Evolutionary conservation across 306 rosid genomes (phyloP).

Genomic region (Purshia tridentata): DNA sequence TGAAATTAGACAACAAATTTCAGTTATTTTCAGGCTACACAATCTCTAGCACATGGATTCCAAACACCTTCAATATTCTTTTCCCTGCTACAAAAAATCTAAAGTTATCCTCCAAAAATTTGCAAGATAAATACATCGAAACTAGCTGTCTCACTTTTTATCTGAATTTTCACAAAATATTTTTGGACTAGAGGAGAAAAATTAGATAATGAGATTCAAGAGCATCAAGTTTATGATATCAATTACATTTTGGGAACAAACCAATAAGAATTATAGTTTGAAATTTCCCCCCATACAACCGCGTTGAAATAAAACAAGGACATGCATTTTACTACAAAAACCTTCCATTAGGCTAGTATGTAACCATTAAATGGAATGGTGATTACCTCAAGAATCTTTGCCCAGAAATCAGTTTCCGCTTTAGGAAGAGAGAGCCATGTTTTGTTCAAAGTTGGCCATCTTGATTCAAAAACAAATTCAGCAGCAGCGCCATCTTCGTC

Average conservation of each 20-base stretch:
- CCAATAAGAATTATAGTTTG: not conserved
- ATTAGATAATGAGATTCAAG: not conserved
- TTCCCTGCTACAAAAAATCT: not conserved
- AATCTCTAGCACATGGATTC: not conserved
- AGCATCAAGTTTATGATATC: constrained; percentile 3
- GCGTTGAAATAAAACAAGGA: not conserved
- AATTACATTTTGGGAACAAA: not conserved
- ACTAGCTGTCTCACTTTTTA: not conserved
- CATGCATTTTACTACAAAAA: not conserved
- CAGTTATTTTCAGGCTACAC: not conserved
- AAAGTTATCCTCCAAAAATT: not conserved
- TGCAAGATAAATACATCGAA: not conserved
- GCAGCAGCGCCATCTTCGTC: constrained; percentile 69
- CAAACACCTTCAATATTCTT: not conserved
- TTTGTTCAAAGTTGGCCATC: constrained; percentile 81
- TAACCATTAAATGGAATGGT: constrained; percentile 2
- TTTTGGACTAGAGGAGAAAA: not conserved
- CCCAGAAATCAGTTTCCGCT: constrained; percentile 80
- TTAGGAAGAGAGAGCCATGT: constrained; percentile 66
- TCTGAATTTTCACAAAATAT: not conserved
- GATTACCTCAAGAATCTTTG: constrained; percentile 78
- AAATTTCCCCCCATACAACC: not conserved
- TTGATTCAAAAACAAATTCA: constrained; percentile 81
- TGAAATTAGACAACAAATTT: not conserved
- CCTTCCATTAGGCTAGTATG: not conserved